These are phyloP conservation scores for Eryngium alpinum DNA, from an alignment of 140 eudicot genomes.

Conservation along the genomic window DNA sequence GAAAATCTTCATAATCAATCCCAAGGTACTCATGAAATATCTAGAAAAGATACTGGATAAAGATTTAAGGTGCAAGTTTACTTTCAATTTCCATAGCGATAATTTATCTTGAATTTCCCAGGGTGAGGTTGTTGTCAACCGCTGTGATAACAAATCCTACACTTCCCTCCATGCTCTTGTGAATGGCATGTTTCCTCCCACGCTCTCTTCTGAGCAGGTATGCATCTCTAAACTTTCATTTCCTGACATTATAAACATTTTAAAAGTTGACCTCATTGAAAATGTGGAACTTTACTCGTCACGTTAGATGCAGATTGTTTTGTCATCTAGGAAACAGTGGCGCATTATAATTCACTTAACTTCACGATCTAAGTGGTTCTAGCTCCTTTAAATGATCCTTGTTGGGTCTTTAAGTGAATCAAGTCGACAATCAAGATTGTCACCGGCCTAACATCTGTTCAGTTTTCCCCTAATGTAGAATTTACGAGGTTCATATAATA, in stretches of 20 bases:
- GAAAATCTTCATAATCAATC: constrained; percentile 85
- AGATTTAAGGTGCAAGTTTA: not conserved
- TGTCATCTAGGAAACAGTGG: not conserved
- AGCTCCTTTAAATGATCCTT: too few relatives aligned
- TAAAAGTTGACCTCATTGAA: not conserved
- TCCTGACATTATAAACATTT: not conserved
- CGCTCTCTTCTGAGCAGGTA: constrained; percentile 67
- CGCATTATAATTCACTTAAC: too few relatives aligned
- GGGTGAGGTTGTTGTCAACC: constrained; percentile 89
- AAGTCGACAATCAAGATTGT: too few relatives aligned
- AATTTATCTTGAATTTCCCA: constrained; percentile 24
- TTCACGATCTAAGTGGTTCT: not conserved
- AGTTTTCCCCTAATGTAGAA: not conserved
- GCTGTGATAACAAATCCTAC: constrained; percentile 74
- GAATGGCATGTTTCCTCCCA: constrained; percentile 73
- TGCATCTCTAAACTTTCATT: not conserved
- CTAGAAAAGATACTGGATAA: constrained; percentile 2
- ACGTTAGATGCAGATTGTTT: not conserved
- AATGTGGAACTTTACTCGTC: not conserved
- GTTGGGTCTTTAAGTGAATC: too few relatives aligned
- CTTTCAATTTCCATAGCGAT: not conserved
- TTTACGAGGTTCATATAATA: not conserved
- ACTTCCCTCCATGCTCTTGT: constrained; percentile 75
- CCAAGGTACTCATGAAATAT: constrained; percentile 50
- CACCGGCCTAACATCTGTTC: not conserved